phyloP scores from a whole-genome alignment of 2,329 filamentous ascomycete species.

The Albophoma yamanashiensis region DNA sequence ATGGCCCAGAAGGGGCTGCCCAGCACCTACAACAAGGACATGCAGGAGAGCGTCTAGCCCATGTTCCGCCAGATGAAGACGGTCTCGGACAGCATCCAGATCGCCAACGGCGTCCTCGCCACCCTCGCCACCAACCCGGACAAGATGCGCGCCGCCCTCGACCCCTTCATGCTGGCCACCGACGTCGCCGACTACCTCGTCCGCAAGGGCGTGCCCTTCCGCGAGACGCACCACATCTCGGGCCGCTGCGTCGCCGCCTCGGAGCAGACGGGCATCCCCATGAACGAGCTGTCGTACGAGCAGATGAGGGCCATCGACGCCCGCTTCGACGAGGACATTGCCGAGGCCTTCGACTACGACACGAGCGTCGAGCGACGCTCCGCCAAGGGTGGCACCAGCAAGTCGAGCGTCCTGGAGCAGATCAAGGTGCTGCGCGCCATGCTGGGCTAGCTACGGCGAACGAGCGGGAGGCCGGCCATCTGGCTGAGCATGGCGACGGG shows the following conservation, averaged over 20 bases:
- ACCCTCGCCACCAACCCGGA: conserved; percentile 61
- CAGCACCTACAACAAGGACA: conserved; percentile 80
- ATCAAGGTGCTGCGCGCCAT: conserved; percentile 38
- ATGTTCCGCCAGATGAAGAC: conserved; percentile 79
- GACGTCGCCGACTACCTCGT: conserved; percentile 44
- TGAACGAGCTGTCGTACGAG: conserved; percentile 57
- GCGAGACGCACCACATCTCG: conserved; percentile 70
- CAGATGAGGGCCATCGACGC: conserved; percentile 58
- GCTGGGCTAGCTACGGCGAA: conserved; percentile 10
- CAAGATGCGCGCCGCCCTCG: conserved; percentile 69
- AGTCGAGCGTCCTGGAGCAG: conserved; percentile 54
- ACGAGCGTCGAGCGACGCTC: conserved; percentile 70
- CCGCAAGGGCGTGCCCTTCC: conserved; percentile 59
- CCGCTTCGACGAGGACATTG: conserved; percentile 62
- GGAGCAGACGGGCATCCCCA: conserved; percentile 41
- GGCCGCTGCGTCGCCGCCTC: conserved; percentile 43
- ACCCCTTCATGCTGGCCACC: conserved; percentile 73
- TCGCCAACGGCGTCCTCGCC: conserved; percentile 69
- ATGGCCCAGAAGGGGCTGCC: conserved; percentile 62
- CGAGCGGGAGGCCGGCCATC: neutral
- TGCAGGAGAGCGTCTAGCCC: conserved; percentile 83
- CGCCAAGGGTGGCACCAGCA: conserved; percentile 70
- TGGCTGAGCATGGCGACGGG: neutral
- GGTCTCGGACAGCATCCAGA: conserved; percentile 68
- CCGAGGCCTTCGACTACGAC: conserved; percentile 68